A percentile compares a stretch with the other conserved stretches of the same genome.
phyloP scores from a whole-genome alignment of 306 rosid genomes.

The Carpinus viminea region DNA sequence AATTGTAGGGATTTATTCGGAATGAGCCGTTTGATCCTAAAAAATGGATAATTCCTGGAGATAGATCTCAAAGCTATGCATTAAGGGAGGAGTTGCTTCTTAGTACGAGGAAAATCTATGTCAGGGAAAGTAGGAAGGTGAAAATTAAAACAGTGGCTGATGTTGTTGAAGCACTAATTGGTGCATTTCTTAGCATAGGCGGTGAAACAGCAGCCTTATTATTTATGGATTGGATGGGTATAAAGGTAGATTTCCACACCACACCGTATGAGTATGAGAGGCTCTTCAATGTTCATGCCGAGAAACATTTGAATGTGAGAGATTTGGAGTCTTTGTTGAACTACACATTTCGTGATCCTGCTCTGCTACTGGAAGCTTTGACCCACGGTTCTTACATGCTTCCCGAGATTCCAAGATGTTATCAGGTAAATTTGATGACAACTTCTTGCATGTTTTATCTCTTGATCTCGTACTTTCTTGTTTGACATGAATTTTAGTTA shows the following conservation, averaged over 20 bases:
- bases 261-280: constrained; percentile 46
- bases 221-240: constrained; percentile 76
- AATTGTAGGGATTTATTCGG: constrained; percentile 75
- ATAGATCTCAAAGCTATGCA: constrained; percentile 22
- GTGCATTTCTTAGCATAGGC: constrained; percentile 71
- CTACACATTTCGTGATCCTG: constrained; percentile 57
- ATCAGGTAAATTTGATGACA: constrained; percentile 55
- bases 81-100: constrained; percentile 40
- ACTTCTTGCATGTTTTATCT: neutral
- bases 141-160: constrained; percentile 67
- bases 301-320: constrained; percentile 49
- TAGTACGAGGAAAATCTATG: constrained; percentile 32
- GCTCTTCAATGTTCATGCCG: constrained; percentile 32
- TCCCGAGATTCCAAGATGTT: constrained; percentile 77
- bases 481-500: no score
- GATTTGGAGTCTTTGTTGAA: constrained; percentile 52
- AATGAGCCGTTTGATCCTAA: constrained; percentile 62
- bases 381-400: constrained; percentile 96
- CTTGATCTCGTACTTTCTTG: neutral
- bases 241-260: constrained; percentile 51
- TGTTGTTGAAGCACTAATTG: constrained; percentile 91
- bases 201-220: constrained; percentile 68
- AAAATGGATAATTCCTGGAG: constrained; percentile 70
- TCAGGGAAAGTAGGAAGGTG: constrained; percentile 45
- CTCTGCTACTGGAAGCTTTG: constrained; percentile 75